phyloP scores from a whole-genome alignment of 2,329 filamentous ascomycete genomes.

The Leptographium flavum region DNA sequence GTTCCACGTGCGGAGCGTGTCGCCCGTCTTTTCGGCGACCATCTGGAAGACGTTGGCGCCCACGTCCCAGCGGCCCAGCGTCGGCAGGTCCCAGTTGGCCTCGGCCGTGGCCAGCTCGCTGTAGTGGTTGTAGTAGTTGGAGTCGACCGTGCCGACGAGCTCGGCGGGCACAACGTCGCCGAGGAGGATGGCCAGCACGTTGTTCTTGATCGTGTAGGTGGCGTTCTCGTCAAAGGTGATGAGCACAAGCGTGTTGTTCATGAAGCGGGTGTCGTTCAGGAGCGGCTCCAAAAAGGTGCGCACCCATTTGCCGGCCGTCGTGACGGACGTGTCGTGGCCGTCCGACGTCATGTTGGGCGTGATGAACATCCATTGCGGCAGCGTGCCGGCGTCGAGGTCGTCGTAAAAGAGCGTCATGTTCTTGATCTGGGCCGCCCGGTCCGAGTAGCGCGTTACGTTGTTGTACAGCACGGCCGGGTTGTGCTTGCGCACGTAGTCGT shows the following conservation, averaged over 20 bases:
- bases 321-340: slow-evolving; percentile 61
- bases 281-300: slow-evolving; percentile 56
- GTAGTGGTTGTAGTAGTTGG: slow-evolving; percentile 61
- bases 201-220: slow-evolving; percentile 52
- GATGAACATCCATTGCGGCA: slow-evolving; percentile 62
- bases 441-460: slow-evolving; percentile 41
- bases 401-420: slow-evolving; percentile 55
- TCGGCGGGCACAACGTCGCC: slow-evolving; percentile 55
- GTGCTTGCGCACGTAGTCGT: slow-evolving; percentile 76
- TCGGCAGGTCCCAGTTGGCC: slow-evolving; percentile 56
- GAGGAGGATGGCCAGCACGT: slow-evolving; percentile 55
- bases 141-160: slow-evolving; percentile 55
- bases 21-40: slow-evolving; percentile 47
- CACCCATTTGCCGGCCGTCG: slow-evolving; percentile 53
- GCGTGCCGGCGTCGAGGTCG: slow-evolving; percentile 46
- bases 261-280: slow-evolving; percentile 54
- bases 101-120: slow-evolving; percentile 50
- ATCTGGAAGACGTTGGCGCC: slow-evolving; percentile 54
- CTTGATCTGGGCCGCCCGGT: slow-evolving; percentile 56
- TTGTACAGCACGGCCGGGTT: slow-evolving; percentile 55
- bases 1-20: slow-evolving; percentile 19
- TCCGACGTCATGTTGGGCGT: slow-evolving; percentile 65
- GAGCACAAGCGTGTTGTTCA: slow-evolving; percentile 60
- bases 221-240: slow-evolving; percentile 72
- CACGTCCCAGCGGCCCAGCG: slow-evolving; percentile 57